Percentiles rank a stretch among this genome's conserved stretches.
Evolutionary conservation across 306 rosid genomes (phyloP).

Genomic region (Elaeagnus macrophylla): DNA sequence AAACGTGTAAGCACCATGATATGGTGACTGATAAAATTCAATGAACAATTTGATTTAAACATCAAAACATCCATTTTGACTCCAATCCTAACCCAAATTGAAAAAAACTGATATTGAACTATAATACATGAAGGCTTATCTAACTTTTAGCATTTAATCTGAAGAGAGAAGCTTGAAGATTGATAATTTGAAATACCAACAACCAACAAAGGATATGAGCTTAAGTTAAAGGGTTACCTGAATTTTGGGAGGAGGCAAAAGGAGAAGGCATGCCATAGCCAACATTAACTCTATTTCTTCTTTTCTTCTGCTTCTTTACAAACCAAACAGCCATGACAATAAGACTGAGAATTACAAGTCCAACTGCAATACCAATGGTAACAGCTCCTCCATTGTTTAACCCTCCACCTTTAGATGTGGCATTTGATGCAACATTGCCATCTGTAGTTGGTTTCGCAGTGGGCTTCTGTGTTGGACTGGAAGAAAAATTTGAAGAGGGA

Average conservation of each 20-base stretch:
- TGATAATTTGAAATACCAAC: not conserved
- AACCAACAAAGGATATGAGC: not conserved
- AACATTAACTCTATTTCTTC: constrained; percentile 27
- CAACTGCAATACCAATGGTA: constrained; percentile 54
- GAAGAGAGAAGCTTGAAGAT: not conserved
- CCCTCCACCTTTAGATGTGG: constrained; percentile 34
- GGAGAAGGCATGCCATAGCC: constrained; percentile 62
- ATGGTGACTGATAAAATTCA: no score
- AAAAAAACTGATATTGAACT: not conserved
- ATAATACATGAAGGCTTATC: no score
- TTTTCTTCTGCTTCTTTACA: constrained; percentile 48
- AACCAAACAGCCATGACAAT: constrained; percentile 57
- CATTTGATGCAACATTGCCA: constrained; percentile 10
- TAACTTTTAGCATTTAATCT: not conserved
- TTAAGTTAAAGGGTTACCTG: constrained; percentile 46
- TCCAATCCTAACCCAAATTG: not conserved
- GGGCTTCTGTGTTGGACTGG: constrained; percentile 47
- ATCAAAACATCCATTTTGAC: not conserved
- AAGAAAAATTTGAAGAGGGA: constrained; percentile 23
- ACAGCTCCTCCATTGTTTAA: constrained; percentile 38
- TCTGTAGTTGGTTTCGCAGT: constrained; percentile 40
- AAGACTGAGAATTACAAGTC: constrained; percentile 59
- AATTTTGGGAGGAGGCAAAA: constrained; percentile 77
- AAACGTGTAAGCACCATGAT: no score
- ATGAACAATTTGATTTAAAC: no score